Evolutionary conservation across 257 asterid species (phyloP), one percentile per base, ranked within the genome.

Genomic region (Nemophila menziesii): DNA sequence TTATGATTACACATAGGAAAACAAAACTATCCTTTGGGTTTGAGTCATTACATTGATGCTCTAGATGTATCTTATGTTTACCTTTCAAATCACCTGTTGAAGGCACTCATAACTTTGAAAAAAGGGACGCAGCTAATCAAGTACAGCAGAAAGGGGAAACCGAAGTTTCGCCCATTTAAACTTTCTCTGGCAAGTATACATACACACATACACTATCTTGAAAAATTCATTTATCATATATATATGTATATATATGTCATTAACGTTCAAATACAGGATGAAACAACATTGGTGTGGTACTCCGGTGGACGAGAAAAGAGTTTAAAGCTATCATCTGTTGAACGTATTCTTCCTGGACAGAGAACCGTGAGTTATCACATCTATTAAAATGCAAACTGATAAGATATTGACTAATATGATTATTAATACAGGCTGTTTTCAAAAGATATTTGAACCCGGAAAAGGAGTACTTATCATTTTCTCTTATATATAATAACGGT

Each of bases 101-200:
- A 89, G 95, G 82, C 94, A 58, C 70, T 89, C 56, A 62, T 76
- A 51, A 72, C 77, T 56, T 74, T 89, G 93, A 84, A 81, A 77
- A 89, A 81, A 68, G 98, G 98, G 27, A 79, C 98, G 44, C 98
- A 85, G 50, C 52, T 89, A 50, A 63, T 89, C 71, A 89, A 89
- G 79, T 89, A 84, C 70, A 78, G 98, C 77, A 70, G 96, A 50
- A 80, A 84, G 65, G 94, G 98, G 69, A 89, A 76, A 78, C 98
- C 96, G 22, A 89, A 89, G 61, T 84, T 89, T 63, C 73, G 93
- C 48, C 77, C 82, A 40, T 81, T 89, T 73, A 74, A 93, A 84
- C 76, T 89, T 68, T 84, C 94, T 78, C 63, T 79, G 37, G 96
- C 82, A 73, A 72, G 92, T 70, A 29, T 7, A 5, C 12, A 29